A percentile compares a stretch with the other conserved stretches of the same genome.
These are phyloP conservation scores for Saccharomycopsis sp. DNA, from an alignment of 805 yeast species.

Conservation along the genomic window DNA sequence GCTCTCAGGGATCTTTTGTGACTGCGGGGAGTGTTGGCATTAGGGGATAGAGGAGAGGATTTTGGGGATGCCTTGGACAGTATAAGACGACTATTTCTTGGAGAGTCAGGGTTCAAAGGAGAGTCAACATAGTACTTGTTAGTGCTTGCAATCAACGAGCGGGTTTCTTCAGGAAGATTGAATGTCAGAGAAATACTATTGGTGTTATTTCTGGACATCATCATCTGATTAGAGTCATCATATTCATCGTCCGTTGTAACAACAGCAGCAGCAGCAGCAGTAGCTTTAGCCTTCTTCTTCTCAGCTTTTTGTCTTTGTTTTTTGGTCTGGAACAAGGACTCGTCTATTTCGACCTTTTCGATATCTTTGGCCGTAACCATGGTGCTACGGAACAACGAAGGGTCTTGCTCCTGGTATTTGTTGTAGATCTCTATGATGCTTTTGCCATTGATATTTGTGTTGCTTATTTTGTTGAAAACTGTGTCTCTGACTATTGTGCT, in stretches of 20 bases:
- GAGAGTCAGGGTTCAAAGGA: background rate
- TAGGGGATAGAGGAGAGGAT: background rate
- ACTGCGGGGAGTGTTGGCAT: background rate
- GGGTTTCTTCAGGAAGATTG: background rate
- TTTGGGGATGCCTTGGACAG: background rate
- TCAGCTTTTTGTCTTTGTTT: slow-evolving; percentile 3
- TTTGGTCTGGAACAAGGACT: slow-evolving; percentile 10
- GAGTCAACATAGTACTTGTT: background rate
- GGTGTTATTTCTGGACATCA: background rate
- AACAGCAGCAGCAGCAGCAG: background rate
- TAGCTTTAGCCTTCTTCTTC: slow-evolving; percentile 2
- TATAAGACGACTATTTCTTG: background rate
- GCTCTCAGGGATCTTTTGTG: background rate
- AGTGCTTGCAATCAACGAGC: background rate
- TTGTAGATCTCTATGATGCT: slow-evolving; percentile 21
- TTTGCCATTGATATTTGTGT: background rate
- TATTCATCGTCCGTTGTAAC: background rate
- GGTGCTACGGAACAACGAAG: slow-evolving; percentile 15
- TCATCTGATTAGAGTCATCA: background rate
- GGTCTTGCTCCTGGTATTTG: slow-evolving; percentile 14
- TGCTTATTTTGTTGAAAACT: slow-evolving; percentile 12
- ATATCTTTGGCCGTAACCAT: slow-evolving; percentile 20
- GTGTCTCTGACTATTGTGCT: slow-evolving; percentile 14
- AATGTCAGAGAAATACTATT: background rate
- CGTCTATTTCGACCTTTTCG: slow-evolving; percentile 15